A percentile compares a stretch with the other conserved stretches of the same genome.
Evolutionary conservation across 176 grass and related monocot genomes (phyloP).

Genomic region (Stipa capillata): DNA sequence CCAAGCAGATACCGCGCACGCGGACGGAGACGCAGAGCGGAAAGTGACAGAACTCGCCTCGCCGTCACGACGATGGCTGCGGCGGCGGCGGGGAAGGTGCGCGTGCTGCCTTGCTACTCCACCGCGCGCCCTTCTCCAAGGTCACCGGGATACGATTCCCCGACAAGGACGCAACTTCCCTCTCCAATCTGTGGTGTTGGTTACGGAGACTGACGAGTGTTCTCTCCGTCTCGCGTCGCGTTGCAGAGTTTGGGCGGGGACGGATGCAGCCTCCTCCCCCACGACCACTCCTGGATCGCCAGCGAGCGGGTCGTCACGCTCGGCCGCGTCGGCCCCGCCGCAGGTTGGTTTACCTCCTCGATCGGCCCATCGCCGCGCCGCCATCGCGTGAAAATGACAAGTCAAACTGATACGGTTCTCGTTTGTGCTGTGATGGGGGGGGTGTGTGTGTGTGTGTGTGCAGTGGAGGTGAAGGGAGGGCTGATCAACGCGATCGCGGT

Average conservation of each 20-base stretch:
- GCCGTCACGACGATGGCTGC: not conserved
- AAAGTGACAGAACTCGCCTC: not conserved
- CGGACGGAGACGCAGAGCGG: no score
- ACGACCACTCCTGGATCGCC: conserved; percentile 81
- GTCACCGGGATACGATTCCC: conserved; percentile 3
- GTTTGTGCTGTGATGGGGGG: not conserved
- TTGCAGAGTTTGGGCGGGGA: conserved; percentile 40
- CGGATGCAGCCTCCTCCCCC: conserved; percentile 70
- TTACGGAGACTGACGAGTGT: not conserved
- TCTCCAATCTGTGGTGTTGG: not conserved
- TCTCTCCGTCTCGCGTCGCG: not conserved
- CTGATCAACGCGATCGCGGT: conserved; percentile 58
- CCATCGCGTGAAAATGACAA: not conserved
- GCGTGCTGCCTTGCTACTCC: conserved; percentile 49
- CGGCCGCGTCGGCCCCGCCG: conserved; percentile 56
- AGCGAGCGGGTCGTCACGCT: conserved; percentile 83
- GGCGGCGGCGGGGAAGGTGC: conserved; percentile 13
- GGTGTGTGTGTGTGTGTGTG: not conserved
- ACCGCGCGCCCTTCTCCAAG: conserved; percentile 42
- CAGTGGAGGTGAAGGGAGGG: conserved; percentile 87
- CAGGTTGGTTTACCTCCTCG: conserved; percentile 49
- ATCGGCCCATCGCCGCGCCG: no score
- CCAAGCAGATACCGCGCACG: not conserved
- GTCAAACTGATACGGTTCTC: not conserved
- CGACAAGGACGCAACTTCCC: not conserved